Base-by-base conservation (phyloP, 2,329 filamentous ascomycete genomes). In the Ophiocordyceps camponoti-rufipedis region DNA sequence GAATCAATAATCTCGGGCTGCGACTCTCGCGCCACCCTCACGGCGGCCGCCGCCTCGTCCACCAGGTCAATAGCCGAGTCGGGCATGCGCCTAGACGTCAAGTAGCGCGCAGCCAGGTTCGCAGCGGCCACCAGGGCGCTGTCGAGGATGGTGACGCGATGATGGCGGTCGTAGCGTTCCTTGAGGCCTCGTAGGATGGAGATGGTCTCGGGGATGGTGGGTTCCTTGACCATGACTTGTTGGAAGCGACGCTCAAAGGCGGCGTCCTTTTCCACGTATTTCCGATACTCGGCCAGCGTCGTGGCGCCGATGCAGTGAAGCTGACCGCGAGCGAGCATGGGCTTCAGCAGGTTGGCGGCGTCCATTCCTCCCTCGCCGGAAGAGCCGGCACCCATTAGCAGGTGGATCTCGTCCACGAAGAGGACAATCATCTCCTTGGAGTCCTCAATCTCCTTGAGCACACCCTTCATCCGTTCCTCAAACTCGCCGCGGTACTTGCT, bases 401-500 rank as follows among this genome's bases (percentile, higher is more conserved):
- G 74, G 67, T 98, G 91, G 52, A 98, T 98, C 63, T 98, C 91
- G 63, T 98, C 91, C 53, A 98, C 91, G 55, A 98, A 98, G 50
- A 98, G 79, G 45, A 98, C 82, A 58, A 98, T 95, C 71, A 88
- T 94, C 47, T 96, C 89, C 61, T 91, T 93, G 44, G 87, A 86
- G 47, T 94, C 81, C 54, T 88, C 76, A 48, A 98, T 94, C 67
- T 98, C 91, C 64, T 96, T 98, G 55, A 98, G 65, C 5, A 98
- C 91, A 46, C 89, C 88, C 74, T 98, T 98, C 88, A 98, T 96
- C 54, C 91, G 79, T 71, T 98, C 91, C 62, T 98, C 91, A 48
- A 98, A 98, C 62, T 98, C 91, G 68, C 91, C 91, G 44, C 91
- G 81, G 69, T 93, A 98, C 67, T 98, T 98, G 75, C 87, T 95